Evolutionary conservation across 2,329 filamentous ascomycete genomes (phyloP).

Genomic region (Magnaporthiopsis rhizophila): DNA sequence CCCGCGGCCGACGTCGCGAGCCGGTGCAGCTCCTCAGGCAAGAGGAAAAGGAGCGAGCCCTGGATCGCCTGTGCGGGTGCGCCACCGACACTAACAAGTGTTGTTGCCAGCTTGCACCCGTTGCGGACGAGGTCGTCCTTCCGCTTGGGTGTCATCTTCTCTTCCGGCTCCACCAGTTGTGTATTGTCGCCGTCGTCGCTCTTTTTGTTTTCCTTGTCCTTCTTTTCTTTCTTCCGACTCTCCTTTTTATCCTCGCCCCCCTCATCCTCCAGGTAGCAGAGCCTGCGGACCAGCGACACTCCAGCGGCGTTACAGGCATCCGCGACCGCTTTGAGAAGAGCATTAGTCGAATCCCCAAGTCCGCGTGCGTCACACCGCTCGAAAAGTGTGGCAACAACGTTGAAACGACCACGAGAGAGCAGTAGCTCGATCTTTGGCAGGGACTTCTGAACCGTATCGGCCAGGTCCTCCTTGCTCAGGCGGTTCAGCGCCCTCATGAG

Average conservation of each 20-base stretch:
- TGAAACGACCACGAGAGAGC: conserved; percentile 66
- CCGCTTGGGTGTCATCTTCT: conserved; percentile 37
- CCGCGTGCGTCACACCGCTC: conserved; percentile 59
- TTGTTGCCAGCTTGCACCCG: conserved; percentile 71
- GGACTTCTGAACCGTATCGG: conserved; percentile 55
- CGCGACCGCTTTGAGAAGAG: conserved; percentile 41
- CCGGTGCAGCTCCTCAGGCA: conserved; percentile 45
- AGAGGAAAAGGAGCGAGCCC: conserved; percentile 56
- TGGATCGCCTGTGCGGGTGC: conserved; percentile 63
- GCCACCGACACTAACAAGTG: conserved; percentile 69
- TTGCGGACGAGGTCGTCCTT: conserved; percentile 53
- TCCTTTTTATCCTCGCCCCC: conserved; percentile 11
- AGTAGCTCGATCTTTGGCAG: conserved; percentile 64
- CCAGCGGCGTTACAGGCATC: conserved; percentile 38
- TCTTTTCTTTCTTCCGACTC: conserved; percentile 18
- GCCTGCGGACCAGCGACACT: conserved; percentile 33
- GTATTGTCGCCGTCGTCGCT: neutral
- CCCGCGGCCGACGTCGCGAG: conserved; percentile 50
- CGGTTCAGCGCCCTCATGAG: conserved; percentile 76
- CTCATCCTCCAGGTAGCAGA: conserved; percentile 37
- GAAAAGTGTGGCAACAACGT: conserved; percentile 73
- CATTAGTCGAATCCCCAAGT: conserved; percentile 20
- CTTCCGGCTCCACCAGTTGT: conserved; percentile 5
- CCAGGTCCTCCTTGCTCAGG: conserved; percentile 77
- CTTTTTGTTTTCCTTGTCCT: conserved; percentile 42